Evolutionary conservation across 345 rosid species (phyloP).

Genomic region (Passiflora organensis): DNA sequence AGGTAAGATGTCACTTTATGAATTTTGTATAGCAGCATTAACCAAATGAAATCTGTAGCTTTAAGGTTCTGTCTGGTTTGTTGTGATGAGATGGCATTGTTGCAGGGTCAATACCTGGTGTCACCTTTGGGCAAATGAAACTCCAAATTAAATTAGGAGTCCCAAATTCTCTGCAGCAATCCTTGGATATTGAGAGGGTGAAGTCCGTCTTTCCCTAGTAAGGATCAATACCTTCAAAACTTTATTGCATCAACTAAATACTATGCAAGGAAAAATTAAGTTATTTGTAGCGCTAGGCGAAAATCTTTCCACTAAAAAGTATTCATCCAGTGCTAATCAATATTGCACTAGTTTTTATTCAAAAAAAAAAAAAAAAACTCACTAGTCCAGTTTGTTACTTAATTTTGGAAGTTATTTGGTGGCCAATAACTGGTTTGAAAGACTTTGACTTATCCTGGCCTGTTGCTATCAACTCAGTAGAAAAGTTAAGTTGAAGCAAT

Average conservation of each 20-base stretch:
- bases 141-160: conserved; percentile 82
- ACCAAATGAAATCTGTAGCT: no score
- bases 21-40: neutral
- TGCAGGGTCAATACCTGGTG: conserved; percentile 90
- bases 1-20: conserved; percentile 29
- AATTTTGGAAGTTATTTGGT: no score
- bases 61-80: conserved; percentile 1
- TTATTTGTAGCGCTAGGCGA: no score
- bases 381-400: no score
- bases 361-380: no score
- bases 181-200: conserved; percentile 58
- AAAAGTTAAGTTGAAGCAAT: no score
- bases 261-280: neutral
- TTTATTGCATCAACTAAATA: neutral
- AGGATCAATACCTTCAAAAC: conserved; percentile 21
- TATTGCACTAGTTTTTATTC: neutral
- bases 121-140: conserved; percentile 75
- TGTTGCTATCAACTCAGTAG: no score
- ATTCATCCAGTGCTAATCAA: neutral
- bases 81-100: conserved; percentile 4
- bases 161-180: conserved; percentile 70
- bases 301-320: no score
- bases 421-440: no score
- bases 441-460: no score
- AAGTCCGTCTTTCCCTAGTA: conserved; percentile 89